Base-by-base conservation (phyloP, 2,329 filamentous ascomycete genomes). In the Alternaria ethzedia region DNA sequence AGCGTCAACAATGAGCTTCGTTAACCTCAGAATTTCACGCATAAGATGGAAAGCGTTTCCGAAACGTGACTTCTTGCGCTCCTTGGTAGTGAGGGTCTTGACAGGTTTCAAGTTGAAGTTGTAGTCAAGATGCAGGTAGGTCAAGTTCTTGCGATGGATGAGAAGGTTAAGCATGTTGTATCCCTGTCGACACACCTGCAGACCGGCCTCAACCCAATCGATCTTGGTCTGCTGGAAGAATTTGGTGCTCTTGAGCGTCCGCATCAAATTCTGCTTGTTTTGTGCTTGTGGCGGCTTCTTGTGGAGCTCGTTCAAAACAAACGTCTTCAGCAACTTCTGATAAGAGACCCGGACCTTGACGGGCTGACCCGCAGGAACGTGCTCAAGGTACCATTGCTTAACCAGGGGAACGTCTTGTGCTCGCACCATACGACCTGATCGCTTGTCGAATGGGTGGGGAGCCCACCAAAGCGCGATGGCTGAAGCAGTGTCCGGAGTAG, bases 181-280 rank as follows among this genome's bases (percentile, higher is more conserved):
- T 59, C 96, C 96, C 79, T 99, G 96, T 54, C 96, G 90, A 80
- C 96, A 99, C 66, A 99, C 96, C 83, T 99, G 96, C 76, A 99
- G 86, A 83, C 96, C 96, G 72, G 96, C 96, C 83, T 99, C 96
- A 45, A 99, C 96, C 96, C 96, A 99, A 79, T 99, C 96, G 68
- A 99, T 98, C 9, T 93, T 97, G 4, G 96, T 99, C 81, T 98
- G 96, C 81, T 99, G 96, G 86, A 99, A 99, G 84, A 99, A 99
- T 77, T 99, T 99, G 51, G 96, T 99, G 71, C 93, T 90, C 82
- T 97, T 98, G 70, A 99, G 82, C 9, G 93, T 96, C 73, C 89
- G 89, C 78, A 98, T 87, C 61, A 99, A 82, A 74, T 96, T 93
- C 76, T 99, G 96, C 78, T 95, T 97, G 83, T 94, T 97, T 71